These are phyloP conservation scores for Candida alai DNA, from an alignment of 805 yeast species.

Conservation along the genomic window DNA sequence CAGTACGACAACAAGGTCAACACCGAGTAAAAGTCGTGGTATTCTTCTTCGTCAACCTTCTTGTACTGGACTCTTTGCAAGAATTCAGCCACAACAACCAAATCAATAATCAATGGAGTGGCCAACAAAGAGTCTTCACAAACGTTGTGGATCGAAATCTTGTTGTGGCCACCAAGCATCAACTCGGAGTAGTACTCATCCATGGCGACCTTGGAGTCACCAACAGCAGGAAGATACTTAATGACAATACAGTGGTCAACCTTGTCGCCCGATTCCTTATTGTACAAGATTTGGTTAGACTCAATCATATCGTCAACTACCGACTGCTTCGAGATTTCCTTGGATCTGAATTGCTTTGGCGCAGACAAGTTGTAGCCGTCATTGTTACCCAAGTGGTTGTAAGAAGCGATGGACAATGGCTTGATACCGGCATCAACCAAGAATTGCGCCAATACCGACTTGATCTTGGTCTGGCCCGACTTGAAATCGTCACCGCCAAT, in stretches of 20 bases:
- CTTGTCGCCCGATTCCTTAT: constrained; percentile 68
- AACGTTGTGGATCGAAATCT: constrained; percentile 89
- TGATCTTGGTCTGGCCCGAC: constrained; percentile 92
- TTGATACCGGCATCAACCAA: constrained; percentile 96
- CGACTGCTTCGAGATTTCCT: constrained; percentile 89
- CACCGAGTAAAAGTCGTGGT: constrained; percentile 74
- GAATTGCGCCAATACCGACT: constrained; percentile 95
- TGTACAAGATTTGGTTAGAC: constrained; percentile 79
- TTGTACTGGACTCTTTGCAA: constrained; percentile 81
- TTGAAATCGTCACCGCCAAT: constrained; percentile 98
- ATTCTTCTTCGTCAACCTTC: constrained; percentile 47
- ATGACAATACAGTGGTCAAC: constrained; percentile 95
- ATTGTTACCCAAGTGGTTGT: constrained; percentile 94
- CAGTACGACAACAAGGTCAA: constrained; percentile 86
- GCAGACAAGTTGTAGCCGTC: constrained; percentile 92
- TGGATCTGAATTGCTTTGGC: constrained; percentile 89
- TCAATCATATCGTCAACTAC: constrained; percentile 94
- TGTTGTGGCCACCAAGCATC: constrained; percentile 97
- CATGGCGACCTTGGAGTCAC: constrained; percentile 97
- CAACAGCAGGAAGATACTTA: constrained; percentile 91
- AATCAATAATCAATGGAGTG: constrained; percentile 88
- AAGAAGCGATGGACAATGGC: constrained; percentile 91
- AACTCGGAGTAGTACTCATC: constrained; percentile 96
- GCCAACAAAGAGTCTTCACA: constrained; percentile 96
- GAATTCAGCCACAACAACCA: constrained; percentile 87